Evolutionary conservation across 306 rosid species (phyloP).

Genomic region (Vigna reflexopilosa): DNA sequence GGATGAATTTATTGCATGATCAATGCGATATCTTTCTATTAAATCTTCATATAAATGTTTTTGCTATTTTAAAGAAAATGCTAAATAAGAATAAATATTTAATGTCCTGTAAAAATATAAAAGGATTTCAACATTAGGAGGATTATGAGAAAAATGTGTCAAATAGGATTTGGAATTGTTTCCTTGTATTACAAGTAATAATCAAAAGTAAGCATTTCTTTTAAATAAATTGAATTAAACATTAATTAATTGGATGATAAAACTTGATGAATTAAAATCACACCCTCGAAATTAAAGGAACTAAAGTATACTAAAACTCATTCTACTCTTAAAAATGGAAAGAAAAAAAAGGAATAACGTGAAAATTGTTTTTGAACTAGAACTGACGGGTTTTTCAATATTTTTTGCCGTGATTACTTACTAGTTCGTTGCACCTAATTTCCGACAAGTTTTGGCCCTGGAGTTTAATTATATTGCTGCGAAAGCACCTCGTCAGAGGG

Average conservation of each 20-base stretch:
- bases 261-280: not conserved
- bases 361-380: not conserved
- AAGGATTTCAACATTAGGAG: not conserved
- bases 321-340: not conserved
- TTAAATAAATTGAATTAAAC: not conserved
- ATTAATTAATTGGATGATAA: not conserved
- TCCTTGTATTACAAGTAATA: not conserved
- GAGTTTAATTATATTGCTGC: not conserved
- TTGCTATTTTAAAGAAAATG: not conserved
- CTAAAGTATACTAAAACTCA: not conserved
- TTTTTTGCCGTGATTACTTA: not conserved
- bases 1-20: not conserved
- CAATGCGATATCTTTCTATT: not conserved
- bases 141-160: too few relatives aligned
- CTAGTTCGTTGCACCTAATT: not conserved
- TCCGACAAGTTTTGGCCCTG: not conserved
- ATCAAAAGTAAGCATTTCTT: not conserved
- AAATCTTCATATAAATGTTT: not conserved
- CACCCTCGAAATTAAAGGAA: not conserved
- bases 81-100: not conserved
- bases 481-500: not conserved
- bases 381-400: not conserved
- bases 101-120: not conserved
- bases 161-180: too few relatives aligned
- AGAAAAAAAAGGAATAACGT: not conserved